phyloP scores from a whole-genome alignment of 2,329 filamentous ascomycete species.

The Macrophomina pseudophaseolina region DNA sequence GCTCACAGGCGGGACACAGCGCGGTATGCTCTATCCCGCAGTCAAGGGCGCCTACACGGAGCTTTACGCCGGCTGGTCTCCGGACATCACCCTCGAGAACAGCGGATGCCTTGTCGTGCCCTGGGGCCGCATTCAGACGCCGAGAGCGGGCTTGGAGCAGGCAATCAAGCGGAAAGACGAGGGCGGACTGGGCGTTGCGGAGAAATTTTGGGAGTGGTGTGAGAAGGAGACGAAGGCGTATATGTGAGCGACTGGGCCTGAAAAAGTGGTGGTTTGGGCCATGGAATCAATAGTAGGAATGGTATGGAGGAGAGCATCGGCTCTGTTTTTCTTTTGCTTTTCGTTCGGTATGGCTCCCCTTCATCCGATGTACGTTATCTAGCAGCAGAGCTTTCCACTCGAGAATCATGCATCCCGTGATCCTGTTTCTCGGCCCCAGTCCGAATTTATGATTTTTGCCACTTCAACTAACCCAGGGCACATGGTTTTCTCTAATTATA shows the following conservation, averaged over 20 bases:
- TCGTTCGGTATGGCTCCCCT: too few species aligned
- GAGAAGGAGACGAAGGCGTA: conserved; percentile 37
- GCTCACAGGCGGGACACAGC: background rate
- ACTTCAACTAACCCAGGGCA: too few species aligned
- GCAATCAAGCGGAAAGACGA: conserved; percentile 41
- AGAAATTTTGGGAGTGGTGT: conserved; percentile 51
- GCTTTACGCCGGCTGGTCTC: conserved; percentile 27
- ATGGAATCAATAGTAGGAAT: too few species aligned
- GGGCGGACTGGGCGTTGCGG: conserved; percentile 45
- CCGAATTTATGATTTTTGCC: too few species aligned
- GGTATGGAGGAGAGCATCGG: too few species aligned
- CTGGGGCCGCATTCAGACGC: conserved; percentile 50
- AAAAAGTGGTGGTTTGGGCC: too few species aligned
- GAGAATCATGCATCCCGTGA: too few species aligned
- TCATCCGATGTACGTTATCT: too few species aligned
- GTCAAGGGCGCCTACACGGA: conserved; percentile 25
- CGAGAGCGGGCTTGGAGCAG: conserved; percentile 41
- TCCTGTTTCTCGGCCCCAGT: too few species aligned
- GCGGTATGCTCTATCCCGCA: conserved; percentile 11
- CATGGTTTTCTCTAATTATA: too few species aligned
- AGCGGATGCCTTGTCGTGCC: conserved; percentile 47
- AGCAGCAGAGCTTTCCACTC: too few species aligned
- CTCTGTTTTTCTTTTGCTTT: too few species aligned
- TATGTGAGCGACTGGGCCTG: background rate
- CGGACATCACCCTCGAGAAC: conserved; percentile 30